Conservation (phyloP, 768 basidiomycete species). For the Ramaria rubella region DNA sequence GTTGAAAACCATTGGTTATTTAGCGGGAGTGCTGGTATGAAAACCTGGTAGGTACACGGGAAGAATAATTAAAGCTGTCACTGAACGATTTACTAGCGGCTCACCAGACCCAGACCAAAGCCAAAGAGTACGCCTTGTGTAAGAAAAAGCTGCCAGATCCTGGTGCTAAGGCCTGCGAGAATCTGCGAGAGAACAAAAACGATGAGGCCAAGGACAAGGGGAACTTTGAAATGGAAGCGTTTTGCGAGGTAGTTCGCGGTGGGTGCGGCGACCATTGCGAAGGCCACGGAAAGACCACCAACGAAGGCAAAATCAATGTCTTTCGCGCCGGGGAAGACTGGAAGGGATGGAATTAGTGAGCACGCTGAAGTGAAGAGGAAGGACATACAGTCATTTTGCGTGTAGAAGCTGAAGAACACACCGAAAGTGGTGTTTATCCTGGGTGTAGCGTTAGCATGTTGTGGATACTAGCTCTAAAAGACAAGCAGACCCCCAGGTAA, state of each 20-base stretch:
- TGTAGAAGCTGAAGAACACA: neutral
- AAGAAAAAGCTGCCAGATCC: slow-evolving; percentile 21
- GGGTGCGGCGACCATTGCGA: slow-evolving; percentile 18
- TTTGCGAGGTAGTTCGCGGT: slow-evolving; percentile 18
- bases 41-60: neutral
- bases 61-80: neutral
- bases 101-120: slow-evolving; percentile 17
- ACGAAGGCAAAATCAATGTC: slow-evolving; percentile 18
- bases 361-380: neutral
- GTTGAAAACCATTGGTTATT: slow-evolving; percentile 6
- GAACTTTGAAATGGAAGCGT: slow-evolving; percentile 15
- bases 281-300: slow-evolving; percentile 16
- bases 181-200: slow-evolving; percentile 14
- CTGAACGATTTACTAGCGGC: neutral
- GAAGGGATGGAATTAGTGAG: neutral
- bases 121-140: slow-evolving; percentile 21
- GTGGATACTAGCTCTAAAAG: neutral
- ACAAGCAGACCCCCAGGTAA: neutral
- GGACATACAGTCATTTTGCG: neutral
- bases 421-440: neutral
- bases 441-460: neutral
- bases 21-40: slow-evolving; percentile 1
- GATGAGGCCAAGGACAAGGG: slow-evolving; percentile 15
- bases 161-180: slow-evolving; percentile 16
- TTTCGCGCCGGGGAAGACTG: slow-evolving; percentile 18